phyloP scores from a whole-genome alignment of 1,284 basidiomycete species.

The Xanthoconium separans region DNA sequence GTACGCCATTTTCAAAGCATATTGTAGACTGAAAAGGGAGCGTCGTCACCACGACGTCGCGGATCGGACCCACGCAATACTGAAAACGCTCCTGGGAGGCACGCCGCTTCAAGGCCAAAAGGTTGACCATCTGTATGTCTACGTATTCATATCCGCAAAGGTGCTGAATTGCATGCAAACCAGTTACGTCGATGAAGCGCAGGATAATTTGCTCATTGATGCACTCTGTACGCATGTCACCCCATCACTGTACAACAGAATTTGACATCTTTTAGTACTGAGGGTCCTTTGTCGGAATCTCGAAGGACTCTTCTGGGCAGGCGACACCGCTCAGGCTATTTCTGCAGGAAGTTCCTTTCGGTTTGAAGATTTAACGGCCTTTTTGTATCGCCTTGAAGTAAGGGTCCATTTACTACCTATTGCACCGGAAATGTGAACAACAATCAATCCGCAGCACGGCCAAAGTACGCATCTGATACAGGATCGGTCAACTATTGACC shows the following conservation, averaged over 20 bases:
- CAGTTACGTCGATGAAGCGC: slow-evolving; percentile 73
- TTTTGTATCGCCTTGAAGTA: slow-evolving; percentile 60
- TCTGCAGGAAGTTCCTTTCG: slow-evolving; percentile 69
- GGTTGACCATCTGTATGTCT: slow-evolving; percentile 57
- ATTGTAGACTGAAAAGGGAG: slow-evolving; percentile 47
- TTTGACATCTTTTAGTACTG: slow-evolving; percentile 46
- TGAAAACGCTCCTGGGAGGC: slow-evolving; percentile 37
- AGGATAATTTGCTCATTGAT: slow-evolving; percentile 72
- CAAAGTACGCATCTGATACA: slow-evolving; percentile 13
- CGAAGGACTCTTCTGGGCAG: slow-evolving; percentile 74
- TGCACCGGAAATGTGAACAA: not conserved
- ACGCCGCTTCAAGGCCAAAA: slow-evolving; percentile 39
- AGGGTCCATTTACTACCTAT: not conserved
- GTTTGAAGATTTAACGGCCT: slow-evolving; percentile 70
- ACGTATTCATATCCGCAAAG: not conserved
- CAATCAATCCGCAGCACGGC: slow-evolving; percentile 17
- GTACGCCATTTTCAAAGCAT: slow-evolving; percentile 57
- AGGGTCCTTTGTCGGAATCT: slow-evolving; percentile 59
- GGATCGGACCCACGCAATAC: slow-evolving; percentile 61
- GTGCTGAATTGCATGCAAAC: not conserved
- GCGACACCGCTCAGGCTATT: slow-evolving; percentile 78
- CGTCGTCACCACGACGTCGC: slow-evolving; percentile 57
- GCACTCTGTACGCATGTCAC: slow-evolving; percentile 44
- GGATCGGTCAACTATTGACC: slow-evolving; percentile 27
- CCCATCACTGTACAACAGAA: not conserved